Evolutionary conservation across 371 early-diverging fungal species (phyloP), one percentile per base, ranked within the genome.

Genomic region (Encephalitozoon cuniculi): DNA sequence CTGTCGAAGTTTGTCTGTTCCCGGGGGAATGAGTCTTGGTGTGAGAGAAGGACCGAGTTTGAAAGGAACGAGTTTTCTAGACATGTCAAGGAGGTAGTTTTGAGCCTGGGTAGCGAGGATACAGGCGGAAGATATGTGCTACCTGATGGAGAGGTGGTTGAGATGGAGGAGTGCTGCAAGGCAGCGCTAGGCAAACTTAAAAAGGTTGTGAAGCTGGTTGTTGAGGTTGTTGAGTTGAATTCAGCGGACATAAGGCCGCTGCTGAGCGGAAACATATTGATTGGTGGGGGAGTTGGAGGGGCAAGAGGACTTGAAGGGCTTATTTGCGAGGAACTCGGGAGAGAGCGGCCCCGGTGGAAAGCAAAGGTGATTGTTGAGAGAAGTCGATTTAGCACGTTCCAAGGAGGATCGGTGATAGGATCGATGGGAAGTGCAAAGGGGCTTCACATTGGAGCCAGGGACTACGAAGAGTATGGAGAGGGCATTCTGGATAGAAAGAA

Each of bases 311-410:
- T 30, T 52, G 32, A 53, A 18, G 21, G 32, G 1, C 26, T 46
- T 32, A 67, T 44, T 11, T 25, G 28, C 18, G 34, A 30, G 7
- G 74, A 71, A 12, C 12, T 79, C 26, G 65, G 43, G 21, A 69
- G 52, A 32, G 32, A 75, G 25, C 54, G 30, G 28, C 44, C 68
- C 11, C 70, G 75, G 26, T 46, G 40, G 52, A 70, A 69, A 26
- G 30, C 59, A 12, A 52, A 65, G 43, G 74, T 74, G 49, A 51
- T 30, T 28, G 63, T 46, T 39, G 70, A 75, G 30, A 69, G 67
- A 25, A 79, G 64, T 40, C 66, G 71, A 25, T 79, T 79, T 67
- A 40, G 69, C 30, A 79, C 79, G 25, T 79, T 71, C 63, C 66
- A 67, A 65, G 79, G 79, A 44, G 75, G 79, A 8, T 73, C 64